These are phyloP conservation scores for Diaporthe vexans DNA, from an alignment of 2,329 filamentous ascomycete genomes.

Conservation along the genomic window DNA sequence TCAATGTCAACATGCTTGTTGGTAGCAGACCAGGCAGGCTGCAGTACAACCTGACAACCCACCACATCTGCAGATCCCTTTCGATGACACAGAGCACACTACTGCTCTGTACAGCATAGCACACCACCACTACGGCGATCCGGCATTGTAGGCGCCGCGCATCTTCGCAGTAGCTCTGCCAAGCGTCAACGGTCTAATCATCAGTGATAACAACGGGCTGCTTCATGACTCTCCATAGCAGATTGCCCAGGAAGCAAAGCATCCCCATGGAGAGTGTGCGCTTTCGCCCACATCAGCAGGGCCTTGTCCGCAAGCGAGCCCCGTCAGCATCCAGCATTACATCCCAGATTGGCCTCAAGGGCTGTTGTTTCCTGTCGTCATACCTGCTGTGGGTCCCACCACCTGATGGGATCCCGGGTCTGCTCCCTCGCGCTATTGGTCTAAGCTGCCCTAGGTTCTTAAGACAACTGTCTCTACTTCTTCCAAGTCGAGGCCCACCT, in stretches of 20 bases:
- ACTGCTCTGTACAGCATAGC: constrained; percentile 25
- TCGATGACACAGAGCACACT: constrained; percentile 24
- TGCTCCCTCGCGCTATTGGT: constrained; percentile 16
- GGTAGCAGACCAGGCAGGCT: constrained; percentile 31
- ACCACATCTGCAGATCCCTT: constrained; percentile 34
- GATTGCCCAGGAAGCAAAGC: constrained; percentile 5
- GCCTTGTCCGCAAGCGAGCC: neutral
- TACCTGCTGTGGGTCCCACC: constrained; percentile 15
- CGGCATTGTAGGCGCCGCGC: constrained; percentile 22
- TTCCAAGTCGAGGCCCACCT: constrained; percentile 30
- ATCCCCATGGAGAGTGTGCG: neutral
- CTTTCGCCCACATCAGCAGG: neutral
- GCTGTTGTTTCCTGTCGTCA: constrained; percentile 25
- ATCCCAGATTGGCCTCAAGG: neutral
- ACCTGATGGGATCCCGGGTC: constrained; percentile 28
- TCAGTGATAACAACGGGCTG: constrained; percentile 19
- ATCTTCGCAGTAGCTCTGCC: constrained; percentile 37
- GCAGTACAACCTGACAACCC: constrained; percentile 38
- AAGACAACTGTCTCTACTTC: constrained; percentile 29
- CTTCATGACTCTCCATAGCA: constrained; percentile 7
- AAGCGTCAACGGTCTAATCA: constrained; percentile 36
- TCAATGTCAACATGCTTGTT: constrained; percentile 23
- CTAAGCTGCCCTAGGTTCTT: neutral
- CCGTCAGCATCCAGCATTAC: neutral
- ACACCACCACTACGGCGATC: constrained; percentile 32